phyloP scores from a whole-genome alignment of 148 eudicot genomes.

The Chenopodium berlandieri region DNA sequence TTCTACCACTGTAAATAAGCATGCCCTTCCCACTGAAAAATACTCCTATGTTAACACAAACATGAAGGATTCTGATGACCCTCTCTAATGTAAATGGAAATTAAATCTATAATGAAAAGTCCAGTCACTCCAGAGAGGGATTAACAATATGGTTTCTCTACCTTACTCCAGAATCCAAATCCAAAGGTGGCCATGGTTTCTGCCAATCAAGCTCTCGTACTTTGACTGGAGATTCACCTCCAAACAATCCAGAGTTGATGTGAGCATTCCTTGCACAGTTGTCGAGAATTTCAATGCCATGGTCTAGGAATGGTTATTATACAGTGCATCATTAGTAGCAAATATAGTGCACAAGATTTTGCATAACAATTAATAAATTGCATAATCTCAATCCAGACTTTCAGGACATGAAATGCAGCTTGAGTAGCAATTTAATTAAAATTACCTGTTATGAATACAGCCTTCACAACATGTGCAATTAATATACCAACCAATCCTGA shows the following conservation, averaged over 20 bases:
- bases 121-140: background rate
- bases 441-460: constrained; percentile 80
- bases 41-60: background rate
- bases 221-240: constrained; percentile 50
- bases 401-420: constrained; percentile 12
- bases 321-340: constrained; percentile 10
- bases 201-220: constrained; percentile 98
- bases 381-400: background rate
- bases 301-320: constrained; percentile 44
- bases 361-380: background rate
- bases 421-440: background rate
- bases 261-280: constrained; percentile 71
- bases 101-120: background rate
- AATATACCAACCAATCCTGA: constrained; percentile 94
- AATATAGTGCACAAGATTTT: constrained; percentile 2
- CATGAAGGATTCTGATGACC: background rate
- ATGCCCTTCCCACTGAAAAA: background rate
- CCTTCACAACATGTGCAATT: constrained; percentile 71
- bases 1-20: constrained; percentile 2
- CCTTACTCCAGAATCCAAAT: constrained; percentile 24
- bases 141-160: constrained; percentile 15
- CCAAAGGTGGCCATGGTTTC: constrained; percentile 63
- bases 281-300: constrained; percentile 62
- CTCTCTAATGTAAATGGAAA: background rate
- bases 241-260: constrained; percentile 53